Evolutionary conservation across 768 basidiomycete genomes (phyloP), one percentile per base, ranked within the genome.

Genomic region (Neoboletus magnificus): DNA sequence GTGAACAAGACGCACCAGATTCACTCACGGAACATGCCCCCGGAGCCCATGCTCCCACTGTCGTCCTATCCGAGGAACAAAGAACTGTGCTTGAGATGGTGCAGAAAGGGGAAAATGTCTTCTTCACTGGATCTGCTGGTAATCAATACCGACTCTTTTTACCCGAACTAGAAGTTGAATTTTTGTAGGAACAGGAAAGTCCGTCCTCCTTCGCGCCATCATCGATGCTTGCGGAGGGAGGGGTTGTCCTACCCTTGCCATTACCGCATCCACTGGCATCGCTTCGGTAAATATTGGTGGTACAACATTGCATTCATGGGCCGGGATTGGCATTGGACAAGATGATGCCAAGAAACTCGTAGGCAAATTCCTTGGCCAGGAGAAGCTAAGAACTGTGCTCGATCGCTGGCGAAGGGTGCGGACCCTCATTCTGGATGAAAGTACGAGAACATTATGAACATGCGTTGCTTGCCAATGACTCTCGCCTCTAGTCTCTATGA

Each of bases 111-210:
- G 71, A 80, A 58, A 91, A 75, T 62, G 82, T 93, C 9, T 93
- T 93, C 71, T 93, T 93, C 68, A 93, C 91, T 0, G 92, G 92
- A 2, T 87, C 88, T 18, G 92, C 92, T 50, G 91, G 90, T 70
- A 54, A 30, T 29, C 36, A 12, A 27, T 36, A 18, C 27, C 1
- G 2, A 2, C 7, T 44, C 11, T 32, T 36, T 41, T 37, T 33
- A 25, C 35, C 15, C 35, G 10, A 23, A n/a, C 35, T 40, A 12
- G 20, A 45, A 29, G 36, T 36, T 58, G 30, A 67, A 13, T 30
- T 18, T 52, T 49, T 48, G 5, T 49, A 85, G 84, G 85, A 25
- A 93, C 91, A 2, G 91, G 91, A 25, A 94, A 94, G 71, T 93
- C 91, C 0, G 86, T 93, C 8, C 73, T 93, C 0, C 74, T 94